Evolutionary conservation across 169 alveolate genomes (phyloP).

Genomic region (Plasmodium sp.): DNA sequence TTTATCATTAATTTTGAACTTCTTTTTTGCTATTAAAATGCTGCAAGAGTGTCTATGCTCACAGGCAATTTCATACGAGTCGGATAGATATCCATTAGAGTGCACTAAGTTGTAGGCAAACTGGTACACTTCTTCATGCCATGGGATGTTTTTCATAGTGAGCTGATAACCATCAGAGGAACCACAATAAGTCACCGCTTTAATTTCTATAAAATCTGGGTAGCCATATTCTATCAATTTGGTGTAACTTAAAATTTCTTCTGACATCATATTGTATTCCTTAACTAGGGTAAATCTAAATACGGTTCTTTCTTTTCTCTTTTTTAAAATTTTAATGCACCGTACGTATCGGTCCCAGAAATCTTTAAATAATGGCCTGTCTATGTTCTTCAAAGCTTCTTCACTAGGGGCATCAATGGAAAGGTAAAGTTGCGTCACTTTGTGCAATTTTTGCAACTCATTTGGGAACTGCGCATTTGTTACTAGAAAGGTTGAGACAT

Average conservation of each 20-base stretch:
- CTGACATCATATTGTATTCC: conserved; percentile 80
- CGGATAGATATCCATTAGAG: conserved; percentile 49
- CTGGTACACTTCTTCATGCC: conserved; percentile 87
- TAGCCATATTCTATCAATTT: conserved; percentile 83
- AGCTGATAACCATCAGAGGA: conserved; percentile 86
- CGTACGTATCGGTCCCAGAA: conserved; percentile 89
- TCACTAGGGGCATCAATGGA: conserved; percentile 87
- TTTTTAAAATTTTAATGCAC: conserved; percentile 82
- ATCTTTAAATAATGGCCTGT: conserved; percentile 90
- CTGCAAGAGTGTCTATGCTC: conserved; percentile 92
- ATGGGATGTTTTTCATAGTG: conserved; percentile 88
- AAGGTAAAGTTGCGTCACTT: conserved; percentile 89
- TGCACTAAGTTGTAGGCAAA: conserved; percentile 75
- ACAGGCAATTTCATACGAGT: conserved; percentile 87
- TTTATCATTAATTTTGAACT: conserved; percentile 82
- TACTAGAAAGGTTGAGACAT: conserved; percentile 90
- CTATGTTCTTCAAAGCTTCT: conserved; percentile 83
- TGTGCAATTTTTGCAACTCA: conserved; percentile 81
- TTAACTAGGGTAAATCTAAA: conserved; percentile 88
- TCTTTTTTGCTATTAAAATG: conserved; percentile 83
- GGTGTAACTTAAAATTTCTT: conserved; percentile 84
- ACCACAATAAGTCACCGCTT: conserved; percentile 93
- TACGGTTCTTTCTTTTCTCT: conserved; percentile 88
- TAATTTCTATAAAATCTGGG: conserved; percentile 91
- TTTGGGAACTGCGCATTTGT: conserved; percentile 93